These are phyloP conservation scores for Cucurbita pepo DNA, from an alignment of 306 rosid genomes.

Conservation along the genomic window DNA sequence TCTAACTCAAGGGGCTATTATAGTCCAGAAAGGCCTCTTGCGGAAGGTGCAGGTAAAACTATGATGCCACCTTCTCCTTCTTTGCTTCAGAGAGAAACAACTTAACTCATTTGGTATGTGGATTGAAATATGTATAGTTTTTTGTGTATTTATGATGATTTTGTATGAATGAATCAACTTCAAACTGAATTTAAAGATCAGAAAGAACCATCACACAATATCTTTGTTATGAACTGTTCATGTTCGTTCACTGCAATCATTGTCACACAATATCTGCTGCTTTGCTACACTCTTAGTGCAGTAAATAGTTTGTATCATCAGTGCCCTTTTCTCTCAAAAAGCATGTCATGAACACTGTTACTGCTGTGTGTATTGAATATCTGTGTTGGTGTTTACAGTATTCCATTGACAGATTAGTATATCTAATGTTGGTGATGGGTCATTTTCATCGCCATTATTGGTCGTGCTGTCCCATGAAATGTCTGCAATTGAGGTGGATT, in stretches of 20 bases:
- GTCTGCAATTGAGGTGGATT: neutral
- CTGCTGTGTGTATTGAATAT: neutral
- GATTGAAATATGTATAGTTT: neutral
- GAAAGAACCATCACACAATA: neutral
- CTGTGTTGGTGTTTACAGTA: neutral
- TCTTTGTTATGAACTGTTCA: neutral
- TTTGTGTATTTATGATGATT: neutral
- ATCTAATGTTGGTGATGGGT: neutral
- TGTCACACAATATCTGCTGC: neutral
- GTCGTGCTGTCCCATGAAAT: neutral
- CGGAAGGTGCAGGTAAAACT: slow-evolving; percentile 29
- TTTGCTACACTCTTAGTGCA: neutral
- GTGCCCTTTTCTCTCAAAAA: neutral
- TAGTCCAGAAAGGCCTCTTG: neutral
- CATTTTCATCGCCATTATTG: neutral
- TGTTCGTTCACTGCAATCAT: neutral
- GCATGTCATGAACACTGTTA: neutral
- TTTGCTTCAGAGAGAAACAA: slow-evolving; percentile 34
- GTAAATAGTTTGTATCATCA: neutral
- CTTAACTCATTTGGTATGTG: slow-evolving; percentile 1
- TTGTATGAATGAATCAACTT: neutral
- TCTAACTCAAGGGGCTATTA: neutral
- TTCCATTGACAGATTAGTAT: neutral
- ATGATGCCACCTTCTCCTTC: slow-evolving; percentile 64
- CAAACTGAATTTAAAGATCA: neutral